Evolutionary conservation across 2,329 filamentous ascomycete species (phyloP), one percentile per base, ranked within the genome.

Genomic region (Graphiopsis chlorocephala): DNA sequence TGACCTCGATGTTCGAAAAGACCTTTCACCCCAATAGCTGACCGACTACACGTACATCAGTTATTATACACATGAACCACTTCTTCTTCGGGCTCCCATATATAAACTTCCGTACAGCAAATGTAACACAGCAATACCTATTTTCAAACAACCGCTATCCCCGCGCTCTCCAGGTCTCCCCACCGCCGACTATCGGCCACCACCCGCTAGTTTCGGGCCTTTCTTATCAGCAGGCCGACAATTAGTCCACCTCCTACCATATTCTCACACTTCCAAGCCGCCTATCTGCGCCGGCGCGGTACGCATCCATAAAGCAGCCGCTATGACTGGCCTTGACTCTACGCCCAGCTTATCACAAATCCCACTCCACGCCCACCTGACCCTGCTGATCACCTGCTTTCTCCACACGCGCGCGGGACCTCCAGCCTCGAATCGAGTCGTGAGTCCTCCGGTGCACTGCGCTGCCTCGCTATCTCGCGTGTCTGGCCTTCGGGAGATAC

Each of bases 241-340:
- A 31, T 53, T 53, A 53, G 29, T 38, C 31, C 35, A 14, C 20
- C 55, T 15, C 55, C 55, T 33, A 45, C 33, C 31, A 33, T 29
- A 33, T 15, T 15, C 55, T 25, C 35, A 23, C 12, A 3, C 56
- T 59, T 11, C 56, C 56, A 59, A 59, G 56, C 56, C 56, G 56
- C 56, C 56, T 59, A 59, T 59, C 56, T 59, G 56, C 56, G 56
- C 56, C 56, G 56, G 56, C 56, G 56, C 56, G 28, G 45, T 59
- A 25, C 35, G 45, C 35, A 38, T 42, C 38, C 56, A 38, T 53
- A 29, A 11, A 53, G 17, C 26, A 29, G 50, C 17, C 56, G 56
- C 35, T 47, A 29, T 61, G 29, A 61, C 58, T 48, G 58, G 58
- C 58, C 28, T 53, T 53, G 50, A 28, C 17, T 53, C 26, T 31